Base-by-base conservation (phyloP, 2,329 filamentous ascomycete species). In the Colletotrichum nymphaeae region DNA sequence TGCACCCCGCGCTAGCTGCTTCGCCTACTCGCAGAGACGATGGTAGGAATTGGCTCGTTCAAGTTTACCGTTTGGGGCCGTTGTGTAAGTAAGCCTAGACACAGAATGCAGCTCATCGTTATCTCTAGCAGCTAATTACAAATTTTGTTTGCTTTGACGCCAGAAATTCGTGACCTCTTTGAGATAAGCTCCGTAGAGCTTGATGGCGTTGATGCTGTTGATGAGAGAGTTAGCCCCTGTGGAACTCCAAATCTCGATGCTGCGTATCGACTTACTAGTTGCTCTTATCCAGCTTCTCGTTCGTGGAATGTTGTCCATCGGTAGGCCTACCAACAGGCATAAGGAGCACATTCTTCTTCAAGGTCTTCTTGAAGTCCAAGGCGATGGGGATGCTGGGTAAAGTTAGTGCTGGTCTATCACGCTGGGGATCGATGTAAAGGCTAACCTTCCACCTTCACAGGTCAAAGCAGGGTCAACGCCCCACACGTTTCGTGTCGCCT, bases 261-360 rank as follows among this genome's bases (percentile, higher is more conserved):
- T 8, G 28, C n/a, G 4, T 16, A 1, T 16, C 2, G 5, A 59
- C 69, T 58, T n/a, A 69, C 69, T 99, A 99, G 86, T 99, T 99
- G 81, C 90, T 91, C 89, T 93, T 95, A 84, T 99, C 97, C 69
- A 99, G 88, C 89, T 98, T 98, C 90, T 98, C 97, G 83, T 99
- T 99, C 84, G 98, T 97, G 32, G 95, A 97, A 85, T 99, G 97
- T 8, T 97, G 97, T 49, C 94, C 95, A 82, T 98, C 97, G 1
- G 96, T 99, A 49, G 94, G 97, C 86, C 94, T 97, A 56, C 97
- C 97, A 95, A 99, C 98, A 32, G 97, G 97, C 77, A 99, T 86
- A 76, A 99, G 87, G 71, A 99, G 86, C 53, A 98, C 96, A 80
- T 98, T 99, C 92, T 99, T 99, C 80, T 95, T 95, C 5, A 96